These are phyloP conservation scores for Fragaria vesca DNA, from an alignment of 306 rosid genomes.

Conservation along the genomic window DNA sequence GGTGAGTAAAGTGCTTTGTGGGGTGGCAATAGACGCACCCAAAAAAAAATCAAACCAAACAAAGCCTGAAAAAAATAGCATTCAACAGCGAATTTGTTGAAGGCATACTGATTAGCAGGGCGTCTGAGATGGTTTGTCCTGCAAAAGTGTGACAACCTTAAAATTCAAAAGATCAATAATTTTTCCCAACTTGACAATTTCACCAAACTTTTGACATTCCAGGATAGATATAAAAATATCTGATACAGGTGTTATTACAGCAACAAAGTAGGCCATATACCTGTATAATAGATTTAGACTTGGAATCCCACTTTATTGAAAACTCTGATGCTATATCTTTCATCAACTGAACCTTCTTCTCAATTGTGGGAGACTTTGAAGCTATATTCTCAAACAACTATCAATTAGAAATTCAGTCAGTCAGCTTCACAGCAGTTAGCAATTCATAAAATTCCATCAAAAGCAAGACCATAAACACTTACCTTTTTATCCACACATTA, in stretches of 20 bases:
- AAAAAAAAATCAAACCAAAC: too few relatives aligned
- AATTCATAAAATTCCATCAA: too few relatives aligned
- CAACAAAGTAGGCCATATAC: constrained; percentile 42
- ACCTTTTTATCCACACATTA: too few relatives aligned
- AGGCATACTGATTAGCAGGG: too few relatives aligned
- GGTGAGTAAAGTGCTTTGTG: too few relatives aligned
- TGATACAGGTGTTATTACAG: constrained; percentile 5
- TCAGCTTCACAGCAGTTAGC: too few relatives aligned
- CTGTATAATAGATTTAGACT: constrained; percentile 55
- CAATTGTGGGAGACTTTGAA: constrained; percentile 54
- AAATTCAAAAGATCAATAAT: constrained; percentile 6
- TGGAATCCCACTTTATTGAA: constrained; percentile 82
- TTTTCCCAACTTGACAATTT: not conserved
- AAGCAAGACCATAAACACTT: too few relatives aligned
- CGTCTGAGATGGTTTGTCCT: too few relatives aligned
- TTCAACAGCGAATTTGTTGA: too few relatives aligned
- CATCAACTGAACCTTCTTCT: constrained; percentile 70
- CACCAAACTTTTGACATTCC: not conserved
- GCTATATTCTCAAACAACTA: constrained; percentile 68
- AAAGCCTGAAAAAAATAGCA: too few relatives aligned
- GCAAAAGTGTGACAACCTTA: constrained; percentile 34
- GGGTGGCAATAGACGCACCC: too few relatives aligned
- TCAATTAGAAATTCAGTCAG: too few relatives aligned
- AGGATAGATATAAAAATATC: not conserved
- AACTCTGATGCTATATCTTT: constrained; percentile 71